Base-by-base conservation (phyloP, 768 basidiomycete genomes). In the Scleroderma citrinum region DNA sequence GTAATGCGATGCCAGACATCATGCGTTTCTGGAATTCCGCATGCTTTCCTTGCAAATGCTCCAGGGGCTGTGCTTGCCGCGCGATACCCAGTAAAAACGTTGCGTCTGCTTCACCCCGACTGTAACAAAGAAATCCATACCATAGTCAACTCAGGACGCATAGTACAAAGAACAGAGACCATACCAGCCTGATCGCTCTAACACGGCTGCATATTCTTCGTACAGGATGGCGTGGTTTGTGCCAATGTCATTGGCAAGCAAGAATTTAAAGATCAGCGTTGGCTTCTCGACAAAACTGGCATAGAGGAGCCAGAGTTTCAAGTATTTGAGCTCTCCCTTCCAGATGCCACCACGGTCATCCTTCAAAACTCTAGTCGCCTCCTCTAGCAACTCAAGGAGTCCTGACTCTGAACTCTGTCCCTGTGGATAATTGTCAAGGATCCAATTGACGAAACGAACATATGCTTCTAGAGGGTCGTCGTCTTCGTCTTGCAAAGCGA, bases 231-330 rank as follows among this genome's bases (percentile, higher is more conserved):
- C 84, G 59, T 85, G 81, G 7, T 70, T 72, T 39, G 89, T 85
- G 5, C 92, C 96, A 56, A 98, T 87, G 57, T 96, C 92, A 58
- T 92, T 93, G 5, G 84, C 85, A 55, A 96, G 75, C 63, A 97
- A 68, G 69, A 93, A 98, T 55, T 82, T 78, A 74, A 87, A 97
- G 56, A 98, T 86, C 64, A 93, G 78, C 14, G 81, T 81, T 36
- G 92, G 86, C 60, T 82, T 82, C 70, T 97, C 94, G 44, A 98
- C 91, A 62, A 90, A 87, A 63, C 83, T 84, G 14, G 94, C 88
- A 65, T 97, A 99, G 41, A 92, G 79, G 44, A 92, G 74, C 96
- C 96, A 99, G 14, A 98, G 72, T 62, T 92, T 92, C 48, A 98
- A 76, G 66, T 97, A 96, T 50, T 88, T 82, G 51, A 90, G 61